phyloP scores from a whole-genome alignment of 129 eudicot genomes.

The Chrysanthemum seticuspe region DNA sequence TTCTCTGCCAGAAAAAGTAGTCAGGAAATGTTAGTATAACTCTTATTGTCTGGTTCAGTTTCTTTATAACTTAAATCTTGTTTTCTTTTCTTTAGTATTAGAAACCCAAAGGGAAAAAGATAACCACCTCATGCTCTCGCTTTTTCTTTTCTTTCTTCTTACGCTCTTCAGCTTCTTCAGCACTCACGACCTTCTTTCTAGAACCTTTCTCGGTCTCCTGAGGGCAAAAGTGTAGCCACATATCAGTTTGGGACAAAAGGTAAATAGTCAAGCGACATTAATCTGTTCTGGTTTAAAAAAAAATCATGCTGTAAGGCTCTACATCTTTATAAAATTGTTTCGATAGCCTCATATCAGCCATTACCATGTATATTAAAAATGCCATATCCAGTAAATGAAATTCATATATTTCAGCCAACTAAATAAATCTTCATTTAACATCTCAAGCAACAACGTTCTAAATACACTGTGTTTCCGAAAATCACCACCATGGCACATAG shows the following conservation, averaged over 20 bases:
- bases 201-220: slow-evolving; percentile 48
- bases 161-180: slow-evolving; percentile 90
- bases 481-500: slow-evolving; percentile 6
- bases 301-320: too few species aligned
- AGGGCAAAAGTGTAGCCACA: slow-evolving; percentile 7
- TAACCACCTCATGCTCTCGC: slow-evolving; percentile 78
- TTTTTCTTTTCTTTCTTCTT: slow-evolving; percentile 93
- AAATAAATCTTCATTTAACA: too few species aligned
- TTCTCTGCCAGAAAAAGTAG: slow-evolving; percentile 51
- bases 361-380: too few species aligned
- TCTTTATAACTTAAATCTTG: background rate
- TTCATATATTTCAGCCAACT: too few species aligned
- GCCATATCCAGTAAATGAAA: too few species aligned
- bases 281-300: too few species aligned
- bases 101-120: slow-evolving; percentile 5
- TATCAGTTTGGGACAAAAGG: background rate
- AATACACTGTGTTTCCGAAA: too few species aligned
- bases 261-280: background rate
- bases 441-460: too few species aligned
- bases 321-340: too few species aligned
- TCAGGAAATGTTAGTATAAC: background rate
- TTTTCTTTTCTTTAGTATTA: background rate
- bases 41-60: background rate
- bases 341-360: too few species aligned
- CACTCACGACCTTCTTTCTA: slow-evolving; percentile 62